phyloP scores from a whole-genome alignment of 345 rosid species.

The Gossypium raimondii region DNA sequence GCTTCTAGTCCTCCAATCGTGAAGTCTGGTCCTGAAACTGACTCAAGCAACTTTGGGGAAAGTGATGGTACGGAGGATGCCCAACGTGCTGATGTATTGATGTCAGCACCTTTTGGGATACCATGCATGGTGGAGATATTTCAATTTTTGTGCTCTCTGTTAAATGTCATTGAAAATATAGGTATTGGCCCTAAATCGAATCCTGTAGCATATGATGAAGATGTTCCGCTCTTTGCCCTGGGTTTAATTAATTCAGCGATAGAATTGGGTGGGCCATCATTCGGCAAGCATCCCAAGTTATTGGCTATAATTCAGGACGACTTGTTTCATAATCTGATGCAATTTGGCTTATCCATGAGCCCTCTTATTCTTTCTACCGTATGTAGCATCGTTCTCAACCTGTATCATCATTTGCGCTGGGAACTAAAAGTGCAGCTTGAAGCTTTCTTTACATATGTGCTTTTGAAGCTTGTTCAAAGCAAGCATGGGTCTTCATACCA shows the following conservation, averaged over 20 bases:
- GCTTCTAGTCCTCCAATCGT: conserved; percentile 26
- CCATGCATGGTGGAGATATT: conserved; percentile 76
- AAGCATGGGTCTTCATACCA: conserved; percentile 70
- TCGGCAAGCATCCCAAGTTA: conserved; percentile 50
- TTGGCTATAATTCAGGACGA: conserved; percentile 62
- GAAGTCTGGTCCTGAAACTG: conserved; percentile 25
- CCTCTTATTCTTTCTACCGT: conserved; percentile 77
- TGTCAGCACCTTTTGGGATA: conserved; percentile 63
- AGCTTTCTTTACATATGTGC: conserved; percentile 68
- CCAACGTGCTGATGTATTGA: conserved; percentile 36
- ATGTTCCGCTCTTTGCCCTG: conserved; percentile 71
- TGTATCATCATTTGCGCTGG: conserved; percentile 58
- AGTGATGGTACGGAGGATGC: conserved; percentile 30
- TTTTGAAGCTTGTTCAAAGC: conserved; percentile 61
- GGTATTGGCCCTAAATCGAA: conserved; percentile 51
- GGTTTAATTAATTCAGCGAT: conserved; percentile 68
- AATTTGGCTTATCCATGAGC: conserved; percentile 71
- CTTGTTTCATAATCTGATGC: conserved; percentile 65
- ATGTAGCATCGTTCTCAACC: conserved; percentile 67
- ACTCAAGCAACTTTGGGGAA: conserved; percentile 29
- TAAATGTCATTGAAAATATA: conserved; percentile 51
- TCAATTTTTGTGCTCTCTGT: conserved; percentile 61
- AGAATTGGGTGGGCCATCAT: conserved; percentile 58
- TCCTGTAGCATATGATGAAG: conserved; percentile 72
- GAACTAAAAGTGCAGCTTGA: conserved; percentile 69